Evolutionary conservation across 768 basidiomycete genomes (phyloP).

Genomic region (Naganishia onofrii): DNA sequence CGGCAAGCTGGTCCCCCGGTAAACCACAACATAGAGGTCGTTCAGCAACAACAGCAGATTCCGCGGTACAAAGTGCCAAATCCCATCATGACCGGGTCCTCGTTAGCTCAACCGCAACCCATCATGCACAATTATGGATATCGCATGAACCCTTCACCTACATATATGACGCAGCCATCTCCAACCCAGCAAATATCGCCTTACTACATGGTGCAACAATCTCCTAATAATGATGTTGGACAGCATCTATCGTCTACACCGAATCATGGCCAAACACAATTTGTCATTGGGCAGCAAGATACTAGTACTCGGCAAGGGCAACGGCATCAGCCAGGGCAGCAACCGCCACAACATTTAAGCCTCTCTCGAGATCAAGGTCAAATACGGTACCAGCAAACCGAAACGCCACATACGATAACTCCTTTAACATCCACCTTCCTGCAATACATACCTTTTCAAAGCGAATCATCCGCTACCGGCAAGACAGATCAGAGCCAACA

Average conservation of each 20-base stretch:
- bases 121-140: not conserved
- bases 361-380: not conserved
- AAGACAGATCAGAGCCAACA: not conserved
- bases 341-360: too few species aligned
- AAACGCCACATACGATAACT: not conserved
- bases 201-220: not conserved
- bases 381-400: not conserved
- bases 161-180: not conserved
- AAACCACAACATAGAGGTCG: not conserved
- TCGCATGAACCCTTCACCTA: not conserved
- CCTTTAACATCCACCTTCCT: constrained; percentile 3
- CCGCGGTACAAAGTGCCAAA: not conserved
- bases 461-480: not conserved
- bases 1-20: not conserved
- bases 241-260: not conserved
- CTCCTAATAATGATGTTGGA: not conserved
- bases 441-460: not conserved
- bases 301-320: not conserved
- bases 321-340: not conserved
- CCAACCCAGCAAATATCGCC: constrained; percentile 4
- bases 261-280: not conserved
- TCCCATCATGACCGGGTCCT: not conserved
- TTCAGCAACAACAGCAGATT: not conserved
- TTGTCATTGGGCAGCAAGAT: not conserved
- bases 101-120: not conserved